A percentile compares a stretch with the other conserved stretches of the same genome.
phyloP scores from a whole-genome alignment of 495 filamentous ascomycete genomes.

The Penicillium atrosanguineum region DNA sequence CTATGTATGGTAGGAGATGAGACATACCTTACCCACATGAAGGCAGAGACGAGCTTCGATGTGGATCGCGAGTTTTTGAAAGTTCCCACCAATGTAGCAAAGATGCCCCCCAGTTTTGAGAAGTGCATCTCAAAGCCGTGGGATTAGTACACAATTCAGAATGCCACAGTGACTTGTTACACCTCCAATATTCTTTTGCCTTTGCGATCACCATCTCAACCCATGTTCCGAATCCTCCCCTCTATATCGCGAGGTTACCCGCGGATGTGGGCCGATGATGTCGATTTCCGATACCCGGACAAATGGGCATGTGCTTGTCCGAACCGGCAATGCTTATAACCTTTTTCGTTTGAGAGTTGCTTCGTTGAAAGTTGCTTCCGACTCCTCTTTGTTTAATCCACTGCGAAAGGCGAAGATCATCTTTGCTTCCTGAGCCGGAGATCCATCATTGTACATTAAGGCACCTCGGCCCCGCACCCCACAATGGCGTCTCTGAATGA shows the following conservation, averaged over 20 bases:
- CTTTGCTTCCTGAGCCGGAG: not conserved
- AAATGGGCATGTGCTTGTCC: constrained; percentile 19
- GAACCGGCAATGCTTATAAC: not conserved
- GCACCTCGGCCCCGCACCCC: constrained; percentile 9
- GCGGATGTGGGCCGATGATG: constrained; percentile 22
- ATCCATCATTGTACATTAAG: not conserved
- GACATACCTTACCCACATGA: no score
- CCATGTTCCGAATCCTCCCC: constrained; percentile 2
- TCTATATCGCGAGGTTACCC: constrained; percentile 13
- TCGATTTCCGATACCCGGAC: constrained; percentile 24
- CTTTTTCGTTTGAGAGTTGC: not conserved
- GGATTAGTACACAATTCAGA: no score
- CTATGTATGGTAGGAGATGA: no score
- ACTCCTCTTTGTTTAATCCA: not conserved
- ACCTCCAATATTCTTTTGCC: no score
- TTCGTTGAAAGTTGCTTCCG: not conserved
- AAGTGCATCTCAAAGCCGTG: no score
- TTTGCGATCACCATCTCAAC: not conserved
- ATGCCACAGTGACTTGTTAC: no score
- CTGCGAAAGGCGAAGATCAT: not conserved
- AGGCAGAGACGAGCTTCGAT: no score
- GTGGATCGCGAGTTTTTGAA: no score
- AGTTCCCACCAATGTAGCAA: no score
- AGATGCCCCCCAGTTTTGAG: no score
- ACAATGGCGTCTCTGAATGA: constrained; percentile 32